Evolutionary conservation across 1,284 basidiomycete genomes (phyloP), one percentile per base, ranked within the genome.

Genomic region (Tilletia indica): DNA sequence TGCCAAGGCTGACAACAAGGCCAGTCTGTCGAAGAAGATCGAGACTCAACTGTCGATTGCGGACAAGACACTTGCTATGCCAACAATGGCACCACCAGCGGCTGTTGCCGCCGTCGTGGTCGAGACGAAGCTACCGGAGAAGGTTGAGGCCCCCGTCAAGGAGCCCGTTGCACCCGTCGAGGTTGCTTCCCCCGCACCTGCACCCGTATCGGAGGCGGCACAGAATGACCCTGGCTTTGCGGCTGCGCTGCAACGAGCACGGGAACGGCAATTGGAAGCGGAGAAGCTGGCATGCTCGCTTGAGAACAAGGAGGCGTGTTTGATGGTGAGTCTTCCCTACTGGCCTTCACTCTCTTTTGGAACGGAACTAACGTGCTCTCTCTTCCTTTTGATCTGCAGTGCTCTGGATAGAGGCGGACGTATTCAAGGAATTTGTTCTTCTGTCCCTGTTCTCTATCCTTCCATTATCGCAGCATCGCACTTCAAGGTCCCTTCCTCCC

Each of bases 231-330:
- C 91, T 3, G 92, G 93, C 78, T 95, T 91, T 82, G 91, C 91
- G 56, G 92, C 91, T 64, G 93, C 93, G 0, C 85, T 94, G 70
- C 87, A 89, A 78, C 87, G 91, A 54, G 89, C 91, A 78, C 88
- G 88, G 73, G 89, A 90, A 70, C 88, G 91, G n/a, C 90, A 94
- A 85, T 85, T 90, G 9, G 93, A 93, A 83, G 90, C 92, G 70
- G 94, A 90, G 12, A 90, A 91, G 85, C 85, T 96, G 70, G 84
- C 89, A 80, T 96, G 94, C 83, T 92, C 91, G 67, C 75, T 96
- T 49, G 92, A 94, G 85, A 96, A 96, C 86, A 93, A 93, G 66
- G 86, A 85, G 5, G 83, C 82, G 0, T 85, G 84, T 73, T 73
- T 82, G 39, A 83, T 83, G 81, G 58, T 63, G 58, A 63, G 58